Conservation (phyloP, 176 grass and related monocot genomes). For the Carex myosuroides region DNA sequence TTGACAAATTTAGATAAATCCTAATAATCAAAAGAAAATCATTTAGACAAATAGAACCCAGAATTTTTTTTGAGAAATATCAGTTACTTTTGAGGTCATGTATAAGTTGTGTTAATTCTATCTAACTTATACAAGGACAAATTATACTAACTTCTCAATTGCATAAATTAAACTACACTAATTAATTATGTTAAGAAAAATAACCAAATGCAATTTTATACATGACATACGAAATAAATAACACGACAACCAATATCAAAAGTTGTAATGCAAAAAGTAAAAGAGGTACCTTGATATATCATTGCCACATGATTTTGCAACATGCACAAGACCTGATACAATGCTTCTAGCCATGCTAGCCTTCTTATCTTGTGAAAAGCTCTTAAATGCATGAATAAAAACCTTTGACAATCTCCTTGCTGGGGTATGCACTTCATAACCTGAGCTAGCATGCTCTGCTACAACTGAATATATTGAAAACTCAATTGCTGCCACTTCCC, state of each 20-base stretch:
- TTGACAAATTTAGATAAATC: neutral
- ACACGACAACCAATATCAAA: neutral
- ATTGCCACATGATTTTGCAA: slow-evolving; percentile 80
- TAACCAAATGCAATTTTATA: neutral
- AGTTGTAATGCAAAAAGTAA: neutral
- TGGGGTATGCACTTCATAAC: slow-evolving; percentile 92
- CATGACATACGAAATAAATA: neutral
- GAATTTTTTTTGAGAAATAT: neutral
- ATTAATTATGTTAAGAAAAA: neutral
- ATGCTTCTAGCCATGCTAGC: slow-evolving; percentile 61
- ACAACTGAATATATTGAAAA: slow-evolving; percentile 73
- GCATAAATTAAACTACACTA: neutral
- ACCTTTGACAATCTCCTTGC: slow-evolving; percentile 78
- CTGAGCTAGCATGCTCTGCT: slow-evolving; percentile 72
- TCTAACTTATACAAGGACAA: neutral
- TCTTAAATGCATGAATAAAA: slow-evolving; percentile 66
- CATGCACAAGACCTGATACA: slow-evolving; percentile 64
- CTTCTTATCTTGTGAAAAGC: slow-evolving; percentile 57
- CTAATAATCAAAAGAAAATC: neutral
- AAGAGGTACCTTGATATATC: slow-evolving; percentile 84
- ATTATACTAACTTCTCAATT: neutral
- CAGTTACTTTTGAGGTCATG: neutral
- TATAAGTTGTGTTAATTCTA: neutral
- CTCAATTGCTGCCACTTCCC: slow-evolving; percentile 85
- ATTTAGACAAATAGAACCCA: neutral